These are phyloP conservation scores for Ampelomyces quisqualis DNA, from an alignment of 2,329 filamentous ascomycete species.

Conservation along the genomic window DNA sequence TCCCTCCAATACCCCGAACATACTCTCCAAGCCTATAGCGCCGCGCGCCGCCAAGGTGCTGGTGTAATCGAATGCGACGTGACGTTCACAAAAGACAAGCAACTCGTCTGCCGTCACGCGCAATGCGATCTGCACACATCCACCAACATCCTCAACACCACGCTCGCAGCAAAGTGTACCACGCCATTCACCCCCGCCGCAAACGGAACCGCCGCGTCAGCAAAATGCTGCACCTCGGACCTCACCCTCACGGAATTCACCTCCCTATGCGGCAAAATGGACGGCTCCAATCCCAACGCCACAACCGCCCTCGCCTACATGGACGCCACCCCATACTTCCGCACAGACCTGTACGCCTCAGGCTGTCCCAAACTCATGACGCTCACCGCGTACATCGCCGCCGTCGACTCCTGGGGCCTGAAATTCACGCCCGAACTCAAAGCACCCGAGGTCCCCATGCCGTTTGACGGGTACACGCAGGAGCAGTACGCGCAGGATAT, in stretches of 20 bases:
- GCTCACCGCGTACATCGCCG: slow-evolving; percentile 62
- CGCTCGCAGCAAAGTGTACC: slow-evolving; percentile 41
- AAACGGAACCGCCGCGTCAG: slow-evolving; percentile 52
- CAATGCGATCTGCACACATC: slow-evolving; percentile 45
- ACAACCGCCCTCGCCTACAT: slow-evolving; percentile 60
- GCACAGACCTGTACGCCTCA: slow-evolving; percentile 65
- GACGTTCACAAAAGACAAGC: slow-evolving; percentile 41
- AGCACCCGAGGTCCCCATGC: slow-evolving; percentile 67
- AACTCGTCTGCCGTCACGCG: slow-evolving; percentile 43
- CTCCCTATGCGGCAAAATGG: slow-evolving; percentile 65
- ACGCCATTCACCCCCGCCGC: slow-evolving; percentile 38
- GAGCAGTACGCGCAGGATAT: slow-evolving; percentile 65
- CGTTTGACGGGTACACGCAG: slow-evolving; percentile 67
- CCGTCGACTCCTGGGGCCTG: slow-evolving; percentile 59
- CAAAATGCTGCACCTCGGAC: slow-evolving; percentile 71
- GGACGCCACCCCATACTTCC: slow-evolving; percentile 60
- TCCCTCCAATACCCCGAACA: slow-evolving; percentile 43
- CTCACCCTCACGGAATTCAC: slow-evolving; percentile 69
- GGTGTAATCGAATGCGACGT: slow-evolving; percentile 45
- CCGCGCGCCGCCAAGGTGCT: slow-evolving; percentile 39
- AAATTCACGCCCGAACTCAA: slow-evolving; percentile 58
- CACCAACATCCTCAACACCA: slow-evolving; percentile 41
- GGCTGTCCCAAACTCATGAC: slow-evolving; percentile 62
- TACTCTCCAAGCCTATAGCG: slow-evolving; percentile 32
- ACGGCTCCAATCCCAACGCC: slow-evolving; percentile 63